These are phyloP conservation scores for Paraconiothyrium brasiliense DNA, from an alignment of 2,329 filamentous ascomycete genomes.

Conservation along the genomic window DNA sequence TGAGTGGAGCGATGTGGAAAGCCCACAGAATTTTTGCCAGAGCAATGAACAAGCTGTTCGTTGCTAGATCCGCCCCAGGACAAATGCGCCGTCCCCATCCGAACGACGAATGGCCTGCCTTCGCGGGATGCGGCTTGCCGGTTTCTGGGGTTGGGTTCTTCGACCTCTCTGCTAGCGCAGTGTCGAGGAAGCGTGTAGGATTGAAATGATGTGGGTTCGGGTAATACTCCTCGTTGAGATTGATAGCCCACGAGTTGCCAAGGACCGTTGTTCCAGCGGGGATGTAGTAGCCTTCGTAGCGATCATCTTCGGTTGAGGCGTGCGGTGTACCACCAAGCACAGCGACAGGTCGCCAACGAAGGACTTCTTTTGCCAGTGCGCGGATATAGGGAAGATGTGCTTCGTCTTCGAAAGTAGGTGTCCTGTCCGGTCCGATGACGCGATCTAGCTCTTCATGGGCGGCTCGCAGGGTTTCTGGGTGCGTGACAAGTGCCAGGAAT, in stretches of 20 bases:
- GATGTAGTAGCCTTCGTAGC: constrained; percentile 60
- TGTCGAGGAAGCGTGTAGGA: constrained; percentile 52
- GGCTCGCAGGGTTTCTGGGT: constrained; percentile 54
- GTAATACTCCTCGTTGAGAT: constrained; percentile 54
- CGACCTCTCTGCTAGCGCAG: constrained; percentile 26
- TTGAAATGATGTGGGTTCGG: constrained; percentile 52
- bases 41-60: constrained; percentile 45
- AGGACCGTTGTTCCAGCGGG: constrained; percentile 59
- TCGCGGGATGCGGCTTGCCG: constrained; percentile 41
- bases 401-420: constrained; percentile 51
- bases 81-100: constrained; percentile 48
- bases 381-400: constrained; percentile 50
- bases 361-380: constrained; percentile 50
- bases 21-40: constrained; percentile 47
- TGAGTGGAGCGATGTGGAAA: constrained; percentile 44
- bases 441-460: constrained; percentile 55
- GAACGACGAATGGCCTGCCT: constrained; percentile 46
- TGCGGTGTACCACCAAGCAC: constrained; percentile 59
- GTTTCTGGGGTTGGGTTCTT: constrained; percentile 26
- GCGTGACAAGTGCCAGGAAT: constrained; percentile 60
- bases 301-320: constrained; percentile 59
- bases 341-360: constrained; percentile 51
- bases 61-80: constrained; percentile 42
- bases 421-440: constrained; percentile 41
- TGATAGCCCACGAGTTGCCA: constrained; percentile 57